Conservation (phyloP, 2,329 filamentous ascomycete species). For the Pseudogymnoascus sp. region DNA sequence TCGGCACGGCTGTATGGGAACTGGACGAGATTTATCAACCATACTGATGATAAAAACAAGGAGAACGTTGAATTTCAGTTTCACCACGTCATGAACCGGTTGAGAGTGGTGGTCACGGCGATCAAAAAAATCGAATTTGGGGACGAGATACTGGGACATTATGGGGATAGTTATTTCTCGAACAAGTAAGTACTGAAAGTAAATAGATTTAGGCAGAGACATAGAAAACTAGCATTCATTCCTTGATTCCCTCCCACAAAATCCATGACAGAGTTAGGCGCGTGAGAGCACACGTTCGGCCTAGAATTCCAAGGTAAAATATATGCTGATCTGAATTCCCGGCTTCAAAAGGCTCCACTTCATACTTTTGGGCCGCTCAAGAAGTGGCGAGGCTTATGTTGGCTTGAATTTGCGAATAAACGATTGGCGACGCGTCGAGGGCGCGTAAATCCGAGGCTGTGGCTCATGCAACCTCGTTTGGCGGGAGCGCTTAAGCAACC, state of each 20-base stretch:
- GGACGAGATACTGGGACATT: not conserved
- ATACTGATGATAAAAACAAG: not conserved
- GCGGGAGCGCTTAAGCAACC: not conserved
- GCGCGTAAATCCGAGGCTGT: not conserved
- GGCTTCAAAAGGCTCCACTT: not conserved
- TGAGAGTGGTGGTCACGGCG: not conserved
- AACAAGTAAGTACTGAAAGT: not conserved
- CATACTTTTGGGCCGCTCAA: not conserved
- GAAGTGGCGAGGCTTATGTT: not conserved
- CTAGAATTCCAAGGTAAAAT: not conserved
- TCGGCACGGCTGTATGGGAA: not conserved
- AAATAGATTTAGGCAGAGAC: not conserved
- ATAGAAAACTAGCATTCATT: not conserved
- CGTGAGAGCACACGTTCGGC: not conserved
- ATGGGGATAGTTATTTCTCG: not conserved
- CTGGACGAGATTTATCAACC: slow-evolving; percentile 8
- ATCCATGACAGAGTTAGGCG: not conserved
- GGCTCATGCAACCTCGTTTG: not conserved
- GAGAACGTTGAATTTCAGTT: not conserved
- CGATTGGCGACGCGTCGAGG: slow-evolving; percentile 1
- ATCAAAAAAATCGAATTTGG: not conserved
- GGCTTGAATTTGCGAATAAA: not conserved
- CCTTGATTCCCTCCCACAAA: not conserved
- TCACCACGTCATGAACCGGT: not conserved
- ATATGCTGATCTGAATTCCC: not conserved